Base-by-base conservation (phyloP, 352 stramenopile genomes). In the Lagenidium sp. region DNA sequence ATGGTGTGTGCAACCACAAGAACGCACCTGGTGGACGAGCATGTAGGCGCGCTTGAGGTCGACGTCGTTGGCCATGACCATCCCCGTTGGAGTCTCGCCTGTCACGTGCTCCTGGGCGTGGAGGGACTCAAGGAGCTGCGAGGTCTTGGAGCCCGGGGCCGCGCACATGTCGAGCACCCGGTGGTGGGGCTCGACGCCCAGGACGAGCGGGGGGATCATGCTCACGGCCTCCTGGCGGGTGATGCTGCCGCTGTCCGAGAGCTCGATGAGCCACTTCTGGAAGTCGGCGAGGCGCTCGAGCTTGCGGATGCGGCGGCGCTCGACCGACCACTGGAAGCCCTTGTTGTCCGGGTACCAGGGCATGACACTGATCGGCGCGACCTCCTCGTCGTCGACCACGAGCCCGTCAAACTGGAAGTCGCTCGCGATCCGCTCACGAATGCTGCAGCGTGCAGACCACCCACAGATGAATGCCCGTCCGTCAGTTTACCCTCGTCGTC, bases 141-240 rank as follows among this genome's bases (percentile, higher is more conserved):
- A 97, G 24, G 97, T 99, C 70, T 99, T 99, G 40, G 87, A 98
- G 18, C 97, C 97, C 8, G 97, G 97, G 10, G 97, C 96, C 3
- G 97, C 96, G 57, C 95, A 99, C 90, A 98, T 97, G 67, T 99
- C 95, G n/a, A 98, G 75, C 29, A 97, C 79, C 38, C 80, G 85
- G 72, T 98, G 88, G 56, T 97, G 69, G 20, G 85, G 81, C 55
- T 98, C 61, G 15, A 97, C 92, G 47, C 93, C 76, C 21, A 99
- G 71, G 32, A 99, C 88, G 36, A 99, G 82, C 18, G 97, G 96
- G 16, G 97, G 97, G 42, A 99, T 94, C 96, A 99, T 99, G 54
- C 84, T 98, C 44, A 98, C 97, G 4, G 97, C 81, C 57, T 99
- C 97, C 67, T 99, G 97, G 30, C 97, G 88, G 18, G 95, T 98